These are phyloP conservation scores for Rubus parviflorus DNA, from an alignment of 306 rosid genomes.

Conservation along the genomic window DNA sequence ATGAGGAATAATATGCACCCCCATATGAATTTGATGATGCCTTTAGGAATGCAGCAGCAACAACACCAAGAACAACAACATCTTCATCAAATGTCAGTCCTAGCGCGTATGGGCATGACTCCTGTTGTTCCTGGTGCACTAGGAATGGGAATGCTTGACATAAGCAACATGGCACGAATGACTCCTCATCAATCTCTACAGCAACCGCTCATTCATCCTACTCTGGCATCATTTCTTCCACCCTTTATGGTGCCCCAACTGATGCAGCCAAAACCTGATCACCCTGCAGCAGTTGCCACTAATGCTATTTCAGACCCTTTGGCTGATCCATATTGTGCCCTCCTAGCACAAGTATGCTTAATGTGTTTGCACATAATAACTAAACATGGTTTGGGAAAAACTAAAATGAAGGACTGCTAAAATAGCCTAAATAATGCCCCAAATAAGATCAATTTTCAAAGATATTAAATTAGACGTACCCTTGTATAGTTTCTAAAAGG, in stretches of 20 bases:
- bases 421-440: no score
- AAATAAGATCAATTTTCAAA: no score
- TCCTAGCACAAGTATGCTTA: constrained; percentile 47
- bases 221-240: constrained; percentile 11
- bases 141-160: constrained; percentile 43
- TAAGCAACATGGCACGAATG: constrained; percentile 22
- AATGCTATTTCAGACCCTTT: constrained; percentile 25
- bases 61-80: constrained; percentile 19
- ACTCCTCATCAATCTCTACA: constrained; percentile 27
- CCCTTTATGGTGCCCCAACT: constrained; percentile 38
- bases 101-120: constrained; percentile 38
- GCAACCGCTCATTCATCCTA: constrained; percentile 20
- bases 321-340: constrained; percentile 35
- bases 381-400: not conserved
- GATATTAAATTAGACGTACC: no score
- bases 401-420: not conserved
- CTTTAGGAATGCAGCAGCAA: constrained; percentile 53
- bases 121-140: constrained; percentile 7
- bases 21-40: constrained; percentile 41
- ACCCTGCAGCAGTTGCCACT: constrained; percentile 16
- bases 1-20: constrained; percentile 37
- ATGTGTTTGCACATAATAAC: not conserved
- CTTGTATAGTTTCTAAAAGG: no score
- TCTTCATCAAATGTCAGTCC: constrained; percentile 51
- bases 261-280: constrained; percentile 32